Conservation (phyloP, 306 rosid genomes). For the Luffa aegyptiaca region DNA sequence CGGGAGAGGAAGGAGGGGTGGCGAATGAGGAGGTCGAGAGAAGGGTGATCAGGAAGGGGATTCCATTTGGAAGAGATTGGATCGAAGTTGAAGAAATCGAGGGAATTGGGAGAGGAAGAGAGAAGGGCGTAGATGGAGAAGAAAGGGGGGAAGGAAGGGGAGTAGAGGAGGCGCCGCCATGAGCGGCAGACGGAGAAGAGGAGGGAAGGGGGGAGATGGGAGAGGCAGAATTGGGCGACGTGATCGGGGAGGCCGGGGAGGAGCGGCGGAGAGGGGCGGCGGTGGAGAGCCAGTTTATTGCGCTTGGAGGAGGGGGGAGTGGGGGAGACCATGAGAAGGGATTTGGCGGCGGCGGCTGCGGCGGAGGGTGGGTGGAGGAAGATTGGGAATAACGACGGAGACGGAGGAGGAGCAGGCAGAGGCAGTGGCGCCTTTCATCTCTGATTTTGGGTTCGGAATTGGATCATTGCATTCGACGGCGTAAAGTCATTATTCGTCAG, state of each 20-base stretch:
- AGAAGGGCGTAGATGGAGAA: constrained; percentile 54
- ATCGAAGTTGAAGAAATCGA: constrained; percentile 39
- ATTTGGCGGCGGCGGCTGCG: neutral
- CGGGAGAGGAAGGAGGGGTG: constrained; percentile 88
- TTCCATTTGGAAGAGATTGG: constrained; percentile 51
- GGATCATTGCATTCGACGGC: neutral
- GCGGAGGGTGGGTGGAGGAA: neutral
- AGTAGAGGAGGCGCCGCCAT: constrained; percentile 67
- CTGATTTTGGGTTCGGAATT: neutral
- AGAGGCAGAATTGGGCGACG: constrained; percentile 54
- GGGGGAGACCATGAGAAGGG: neutral
- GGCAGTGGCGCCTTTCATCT: neutral
- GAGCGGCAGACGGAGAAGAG: constrained; percentile 49
- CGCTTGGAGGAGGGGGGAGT: constrained; percentile 17
- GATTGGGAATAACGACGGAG: neutral
- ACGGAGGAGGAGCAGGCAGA: neutral
- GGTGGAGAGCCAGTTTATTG: neutral
- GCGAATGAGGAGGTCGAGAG: constrained; percentile 37
- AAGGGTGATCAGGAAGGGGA: constrained; percentile 28
- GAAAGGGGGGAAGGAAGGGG: constrained; percentile 66
- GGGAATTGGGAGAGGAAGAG: constrained; percentile 9
- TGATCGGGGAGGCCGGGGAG: constrained; percentile 76
- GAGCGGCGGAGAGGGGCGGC: constrained; percentile 9
- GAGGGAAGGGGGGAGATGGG: constrained; percentile 27
- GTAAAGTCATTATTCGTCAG: neutral